phyloP scores from a whole-genome alignment of 1,139 yeast genomes.

The Pichia sp. region DNA sequence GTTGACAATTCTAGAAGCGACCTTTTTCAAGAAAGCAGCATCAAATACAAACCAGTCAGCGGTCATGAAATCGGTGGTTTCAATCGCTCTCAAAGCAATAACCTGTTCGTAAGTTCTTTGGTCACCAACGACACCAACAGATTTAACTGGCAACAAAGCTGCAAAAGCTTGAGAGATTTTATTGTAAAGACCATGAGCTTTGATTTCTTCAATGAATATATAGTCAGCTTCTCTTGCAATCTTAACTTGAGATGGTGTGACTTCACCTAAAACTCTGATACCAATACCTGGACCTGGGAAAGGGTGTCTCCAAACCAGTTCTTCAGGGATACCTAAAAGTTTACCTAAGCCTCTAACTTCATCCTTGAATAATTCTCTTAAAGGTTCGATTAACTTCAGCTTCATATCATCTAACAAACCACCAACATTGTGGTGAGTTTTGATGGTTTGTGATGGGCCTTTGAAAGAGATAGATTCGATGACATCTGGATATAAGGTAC shows the following conservation, averaged over 20 bases:
- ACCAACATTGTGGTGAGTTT: slow-evolving; percentile 98
- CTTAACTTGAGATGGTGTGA: slow-evolving; percentile 82
- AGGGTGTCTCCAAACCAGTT: slow-evolving; percentile 98
- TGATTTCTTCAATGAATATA: slow-evolving; percentile 93
- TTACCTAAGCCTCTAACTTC: slow-evolving; percentile 97
- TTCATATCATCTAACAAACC: slow-evolving; percentile 97
- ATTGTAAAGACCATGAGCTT: slow-evolving; percentile 84
- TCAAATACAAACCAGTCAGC: slow-evolving; percentile 98
- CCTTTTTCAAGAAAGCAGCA: slow-evolving; percentile 83
- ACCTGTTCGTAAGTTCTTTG: slow-evolving; percentile 99
- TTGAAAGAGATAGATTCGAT: slow-evolving; percentile 97
- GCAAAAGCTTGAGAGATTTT: slow-evolving; percentile 97
- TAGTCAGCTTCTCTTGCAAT: slow-evolving; percentile 97
- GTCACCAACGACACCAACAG: slow-evolving; percentile 99
- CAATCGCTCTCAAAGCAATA: slow-evolving; percentile 96
- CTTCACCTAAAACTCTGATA: slow-evolving; percentile 95
- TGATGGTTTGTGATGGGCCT: slow-evolving; percentile 99
- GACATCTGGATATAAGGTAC: slow-evolving; percentile 97
- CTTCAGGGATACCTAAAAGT: slow-evolving; percentile 91
- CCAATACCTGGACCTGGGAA: slow-evolving; percentile 99
- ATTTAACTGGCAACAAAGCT: slow-evolving; percentile 90
- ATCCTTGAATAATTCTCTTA: slow-evolving; percentile 96
- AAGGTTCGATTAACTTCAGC: slow-evolving; percentile 94
- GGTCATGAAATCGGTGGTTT: slow-evolving; percentile 97
- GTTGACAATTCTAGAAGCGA: slow-evolving; percentile 93